Base-by-base conservation (phyloP, 192 early-diverging fungal genomes). In the Oehlia diaphana region DNA sequence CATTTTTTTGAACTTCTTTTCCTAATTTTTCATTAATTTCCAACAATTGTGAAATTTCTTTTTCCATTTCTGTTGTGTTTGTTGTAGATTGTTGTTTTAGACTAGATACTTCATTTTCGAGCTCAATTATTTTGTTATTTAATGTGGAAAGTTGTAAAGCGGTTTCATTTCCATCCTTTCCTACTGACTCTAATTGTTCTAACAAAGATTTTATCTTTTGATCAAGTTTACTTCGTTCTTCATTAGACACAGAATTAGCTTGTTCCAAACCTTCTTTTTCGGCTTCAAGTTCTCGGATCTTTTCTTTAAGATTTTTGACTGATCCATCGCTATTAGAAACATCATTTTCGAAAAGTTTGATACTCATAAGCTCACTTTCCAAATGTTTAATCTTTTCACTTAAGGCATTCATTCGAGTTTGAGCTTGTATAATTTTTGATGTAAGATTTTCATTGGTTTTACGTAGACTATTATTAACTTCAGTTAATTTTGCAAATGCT, bases 161-260 rank as follows among this genome's bases (percentile, higher is more conserved):
- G 16, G 49, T 14, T 62, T 70, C 49, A 42, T 78, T 61, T 49
- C 66, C 66, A 42, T 31, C 77, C 33, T 31, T 2, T n/a, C 64
- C 77, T 19, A 23, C 28, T 58, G 49, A 39, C 31, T 62, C 14
- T 19, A 78, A 31, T 58, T 67, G 66, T 58, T 26, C 31, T 47
- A 47, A 26, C 53, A 78, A 70, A 26, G 77, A 50, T 31, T 78
- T 44, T 13, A 78, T 69, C 21, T 69, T 78, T 35, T 67, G 50
- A 39, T 78, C 77, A 70, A 78, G 77, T 69, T 58, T 78, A 2
- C 12, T 65, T 2, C 50, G 10, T 33, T 78, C 77, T 70, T 78
- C 66, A 44, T 9, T 0, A 21, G 63, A 76, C 21, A 63, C 12
- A 7, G 31, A 14, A 58, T 67, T 58, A 4, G 66, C 23, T 58